A percentile compares a stretch with the other conserved stretches of the same genome.
These are phyloP conservation scores for Kwoniella mangroviensis DNA, from an alignment of 768 basidiomycete species.

Conservation along the genomic window DNA sequence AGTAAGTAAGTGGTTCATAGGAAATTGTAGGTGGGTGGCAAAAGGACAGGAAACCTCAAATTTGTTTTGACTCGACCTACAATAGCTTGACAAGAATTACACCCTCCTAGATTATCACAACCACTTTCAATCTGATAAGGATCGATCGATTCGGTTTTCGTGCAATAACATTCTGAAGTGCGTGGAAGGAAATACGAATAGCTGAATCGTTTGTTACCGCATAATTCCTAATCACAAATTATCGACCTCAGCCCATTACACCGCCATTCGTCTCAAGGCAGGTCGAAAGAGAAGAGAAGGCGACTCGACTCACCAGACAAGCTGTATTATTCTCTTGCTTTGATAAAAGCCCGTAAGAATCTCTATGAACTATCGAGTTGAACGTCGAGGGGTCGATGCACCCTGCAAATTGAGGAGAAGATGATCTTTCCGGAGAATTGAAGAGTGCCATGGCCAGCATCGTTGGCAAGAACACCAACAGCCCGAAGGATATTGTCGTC, in stretches of 20 bases:
- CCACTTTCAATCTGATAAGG: conserved; percentile 3
- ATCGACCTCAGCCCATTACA: neutral
- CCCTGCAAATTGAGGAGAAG: conserved; percentile 10
- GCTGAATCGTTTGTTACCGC: conserved; percentile 11
- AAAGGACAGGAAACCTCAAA: neutral
- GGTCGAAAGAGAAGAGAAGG: neutral
- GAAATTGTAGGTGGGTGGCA: neutral
- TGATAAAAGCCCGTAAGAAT: neutral
- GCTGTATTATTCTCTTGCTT: neutral
- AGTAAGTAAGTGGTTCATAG: too few relatives aligned
- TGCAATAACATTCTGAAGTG: conserved; percentile 1
- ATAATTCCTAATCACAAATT: neutral
- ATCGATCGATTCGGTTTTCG: neutral
- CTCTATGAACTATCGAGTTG: neutral
- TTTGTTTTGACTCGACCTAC: neutral
- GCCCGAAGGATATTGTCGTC: too few relatives aligned
- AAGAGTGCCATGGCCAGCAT: neutral
- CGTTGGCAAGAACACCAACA: neutral
- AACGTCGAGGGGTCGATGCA: conserved; percentile 1
- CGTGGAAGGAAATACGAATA: conserved; percentile 6
- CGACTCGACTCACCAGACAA: conserved; percentile 7
- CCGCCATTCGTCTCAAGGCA: neutral
- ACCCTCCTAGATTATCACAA: conserved; percentile 5
- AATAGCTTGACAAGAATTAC: conserved; percentile 11
- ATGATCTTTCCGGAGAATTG: neutral